These are phyloP conservation scores for Penicillium sp. DNA, from an alignment of 2,329 filamentous ascomycete species.

Conservation along the genomic window DNA sequence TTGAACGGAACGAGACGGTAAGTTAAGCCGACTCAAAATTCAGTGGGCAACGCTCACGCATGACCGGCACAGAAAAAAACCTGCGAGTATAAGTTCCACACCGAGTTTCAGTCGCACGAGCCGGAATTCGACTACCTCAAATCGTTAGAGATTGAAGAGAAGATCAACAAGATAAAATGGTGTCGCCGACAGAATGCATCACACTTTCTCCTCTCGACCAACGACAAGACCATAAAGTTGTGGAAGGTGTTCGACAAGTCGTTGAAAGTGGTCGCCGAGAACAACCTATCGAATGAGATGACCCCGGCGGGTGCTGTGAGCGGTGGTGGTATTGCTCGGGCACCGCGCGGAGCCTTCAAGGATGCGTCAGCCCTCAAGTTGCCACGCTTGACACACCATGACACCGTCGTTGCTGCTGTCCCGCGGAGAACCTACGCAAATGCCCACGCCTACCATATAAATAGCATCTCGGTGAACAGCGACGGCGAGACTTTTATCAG, in stretches of 20 bases:
- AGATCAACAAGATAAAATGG: slow-evolving; percentile 99
- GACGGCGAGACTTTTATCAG: slow-evolving; percentile 99
- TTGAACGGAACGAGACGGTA: slow-evolving; percentile 86
- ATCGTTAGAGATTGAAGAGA: slow-evolving; percentile 98
- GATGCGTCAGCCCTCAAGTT: slow-evolving; percentile 82
- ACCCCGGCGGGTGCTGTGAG: slow-evolving; percentile 72
- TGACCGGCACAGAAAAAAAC: slow-evolving; percentile 79
- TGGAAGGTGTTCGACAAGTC: slow-evolving; percentile 99
- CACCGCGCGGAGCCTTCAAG: slow-evolving; percentile 72
- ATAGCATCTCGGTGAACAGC: slow-evolving; percentile 99
- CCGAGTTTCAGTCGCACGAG: slow-evolving; percentile 98
- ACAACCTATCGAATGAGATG: slow-evolving; percentile 93
- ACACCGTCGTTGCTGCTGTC: slow-evolving; percentile 95
- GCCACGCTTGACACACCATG: slow-evolving; percentile 93
- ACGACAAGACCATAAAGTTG: slow-evolving; percentile 99
- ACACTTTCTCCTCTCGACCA: slow-evolving; percentile 96
- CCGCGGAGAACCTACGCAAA: slow-evolving; percentile 96
- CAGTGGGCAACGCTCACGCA: slow-evolving; percentile 19
- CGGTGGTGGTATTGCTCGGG: slow-evolving; percentile 74
- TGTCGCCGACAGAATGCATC: slow-evolving; percentile 97
- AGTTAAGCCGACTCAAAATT: neutral
- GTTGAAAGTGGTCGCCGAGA: slow-evolving; percentile 96
- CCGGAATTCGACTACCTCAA: slow-evolving; percentile 99
- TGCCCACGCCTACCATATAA: slow-evolving; percentile 98
- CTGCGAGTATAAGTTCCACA: slow-evolving; percentile 99